These are phyloP conservation scores for Forsythia viridissima DNA, from an alignment of 257 asterid species.

Conservation along the genomic window DNA sequence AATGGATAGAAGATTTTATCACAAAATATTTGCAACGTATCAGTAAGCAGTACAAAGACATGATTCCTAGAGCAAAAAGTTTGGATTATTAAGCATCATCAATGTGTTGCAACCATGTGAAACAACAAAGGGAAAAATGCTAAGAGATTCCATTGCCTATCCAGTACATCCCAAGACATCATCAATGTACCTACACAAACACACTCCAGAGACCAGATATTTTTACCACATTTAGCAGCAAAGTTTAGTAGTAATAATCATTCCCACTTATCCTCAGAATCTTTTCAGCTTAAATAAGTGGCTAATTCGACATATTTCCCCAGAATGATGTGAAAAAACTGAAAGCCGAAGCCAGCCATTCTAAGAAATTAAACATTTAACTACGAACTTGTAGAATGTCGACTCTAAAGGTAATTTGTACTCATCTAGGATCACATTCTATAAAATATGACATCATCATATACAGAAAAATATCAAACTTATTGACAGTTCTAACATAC, in stretches of 20 bases:
- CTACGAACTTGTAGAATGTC: background rate
- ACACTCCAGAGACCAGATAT: background rate
- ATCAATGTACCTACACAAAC: background rate
- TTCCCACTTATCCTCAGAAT: background rate
- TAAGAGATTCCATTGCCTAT: background rate
- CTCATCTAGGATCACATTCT: background rate
- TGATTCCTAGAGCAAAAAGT: background rate
- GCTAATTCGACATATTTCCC: background rate
- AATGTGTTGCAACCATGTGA: background rate
- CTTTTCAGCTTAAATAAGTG: background rate
- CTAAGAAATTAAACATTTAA: background rate
- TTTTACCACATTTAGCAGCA: background rate
- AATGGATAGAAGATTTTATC: background rate
- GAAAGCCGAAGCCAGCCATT: background rate
- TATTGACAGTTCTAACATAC: background rate
- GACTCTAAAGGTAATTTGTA: background rate
- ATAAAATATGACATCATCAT: background rate
- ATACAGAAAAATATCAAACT: background rate
- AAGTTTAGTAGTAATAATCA: background rate
- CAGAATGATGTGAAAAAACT: background rate
- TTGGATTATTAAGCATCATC: background rate
- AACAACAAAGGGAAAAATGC: background rate
- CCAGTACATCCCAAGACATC: background rate
- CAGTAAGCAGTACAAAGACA: background rate
- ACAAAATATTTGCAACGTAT: background rate